These are phyloP conservation scores for Wilhelminamyces savonicus DNA, from an alignment of 805 yeast species.

Conservation along the genomic window DNA sequence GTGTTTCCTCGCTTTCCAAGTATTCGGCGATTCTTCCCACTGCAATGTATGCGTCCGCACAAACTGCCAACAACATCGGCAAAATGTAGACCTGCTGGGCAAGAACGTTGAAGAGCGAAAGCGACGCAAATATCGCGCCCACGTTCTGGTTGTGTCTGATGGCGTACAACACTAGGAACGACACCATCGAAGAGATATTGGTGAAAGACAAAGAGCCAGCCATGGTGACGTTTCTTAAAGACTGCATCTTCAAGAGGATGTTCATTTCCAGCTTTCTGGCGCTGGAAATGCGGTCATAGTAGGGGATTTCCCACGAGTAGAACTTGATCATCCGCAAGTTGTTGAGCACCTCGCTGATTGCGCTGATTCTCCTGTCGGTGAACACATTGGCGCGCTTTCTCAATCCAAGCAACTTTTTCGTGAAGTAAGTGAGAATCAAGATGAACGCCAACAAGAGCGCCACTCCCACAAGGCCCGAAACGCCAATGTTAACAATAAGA, in stretches of 20 bases:
- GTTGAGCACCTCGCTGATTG: constrained; percentile 9
- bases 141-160: constrained; percentile 3
- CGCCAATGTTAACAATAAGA: constrained; percentile 10
- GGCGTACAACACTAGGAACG: constrained; percentile 10
- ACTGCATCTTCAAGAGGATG: constrained; percentile 7
- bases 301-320: constrained; percentile 14
- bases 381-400: constrained; percentile 5
- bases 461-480: constrained; percentile 11
- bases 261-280: constrained; percentile 8
- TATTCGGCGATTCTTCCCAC: constrained; percentile 11
- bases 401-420: constrained; percentile 3
- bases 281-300: constrained; percentile 5
- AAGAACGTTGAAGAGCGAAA: constrained; percentile 10
- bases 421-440: constrained; percentile 2
- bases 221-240: constrained; percentile 5
- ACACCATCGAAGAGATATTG: constrained; percentile 9
- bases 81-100: constrained; percentile 5
- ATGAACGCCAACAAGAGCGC: constrained; percentile 8
- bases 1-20: constrained; percentile 5
- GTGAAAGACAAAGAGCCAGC: constrained; percentile 8
- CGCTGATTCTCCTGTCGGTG: constrained; percentile 10
- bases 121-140: constrained; percentile 10
- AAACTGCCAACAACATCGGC: constrained; percentile 8
- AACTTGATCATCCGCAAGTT: constrained; percentile 14
- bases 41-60: constrained; percentile 9